Conservation (phyloP, 2,329 filamentous ascomycete genomes). For the Teratosphaeria epicoccoides region DNA sequence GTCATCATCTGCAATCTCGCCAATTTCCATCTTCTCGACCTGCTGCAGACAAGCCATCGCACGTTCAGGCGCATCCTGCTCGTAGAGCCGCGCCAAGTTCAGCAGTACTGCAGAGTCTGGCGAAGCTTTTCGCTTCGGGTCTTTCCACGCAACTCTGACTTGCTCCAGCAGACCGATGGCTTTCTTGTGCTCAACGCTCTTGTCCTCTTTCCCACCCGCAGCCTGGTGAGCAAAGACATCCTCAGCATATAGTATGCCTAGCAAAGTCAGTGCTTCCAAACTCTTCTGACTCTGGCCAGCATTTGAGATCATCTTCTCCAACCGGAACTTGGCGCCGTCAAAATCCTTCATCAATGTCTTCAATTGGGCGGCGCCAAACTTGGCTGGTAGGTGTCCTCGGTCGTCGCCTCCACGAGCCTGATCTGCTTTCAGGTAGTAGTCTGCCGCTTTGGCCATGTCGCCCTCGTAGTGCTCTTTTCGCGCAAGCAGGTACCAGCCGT, state of each 20-base stretch:
- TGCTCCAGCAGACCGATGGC: conserved; percentile 74
- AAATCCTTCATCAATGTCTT: conserved; percentile 74
- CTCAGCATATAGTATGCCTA: conserved; percentile 87
- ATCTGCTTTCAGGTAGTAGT: conserved; percentile 84
- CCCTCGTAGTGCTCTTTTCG: conserved; percentile 80
- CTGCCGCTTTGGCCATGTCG: conserved; percentile 62
- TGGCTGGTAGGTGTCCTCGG: conserved; percentile 81
- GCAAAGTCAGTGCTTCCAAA: conserved; percentile 80
- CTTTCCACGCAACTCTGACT: conserved; percentile 83
- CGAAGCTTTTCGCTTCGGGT: conserved; percentile 70
- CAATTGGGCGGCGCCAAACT: conserved; percentile 87
- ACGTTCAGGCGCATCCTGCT: conserved; percentile 74
- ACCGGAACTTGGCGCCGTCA: conserved; percentile 80
- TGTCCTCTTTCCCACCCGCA: conserved; percentile 70
- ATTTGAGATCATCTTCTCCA: conserved; percentile 72
- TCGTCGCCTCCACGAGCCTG: conserved; percentile 87
- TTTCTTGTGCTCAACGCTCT: conserved; percentile 72
- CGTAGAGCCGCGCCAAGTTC: conserved; percentile 85
- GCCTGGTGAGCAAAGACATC: conserved; percentile 77
- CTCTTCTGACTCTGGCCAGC: conserved; percentile 58
- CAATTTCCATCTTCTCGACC: conserved; percentile 80
- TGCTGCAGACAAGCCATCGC: conserved; percentile 84
- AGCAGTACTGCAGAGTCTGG: conserved; percentile 81
- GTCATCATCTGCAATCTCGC: conserved; percentile 63
- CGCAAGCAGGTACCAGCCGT: conserved; percentile 92